Percentiles rank a stretch among this genome's conserved stretches.
phyloP scores from a whole-genome alignment of 2,329 filamentous ascomycete species.

The Xylariaceae sp. region DNA sequence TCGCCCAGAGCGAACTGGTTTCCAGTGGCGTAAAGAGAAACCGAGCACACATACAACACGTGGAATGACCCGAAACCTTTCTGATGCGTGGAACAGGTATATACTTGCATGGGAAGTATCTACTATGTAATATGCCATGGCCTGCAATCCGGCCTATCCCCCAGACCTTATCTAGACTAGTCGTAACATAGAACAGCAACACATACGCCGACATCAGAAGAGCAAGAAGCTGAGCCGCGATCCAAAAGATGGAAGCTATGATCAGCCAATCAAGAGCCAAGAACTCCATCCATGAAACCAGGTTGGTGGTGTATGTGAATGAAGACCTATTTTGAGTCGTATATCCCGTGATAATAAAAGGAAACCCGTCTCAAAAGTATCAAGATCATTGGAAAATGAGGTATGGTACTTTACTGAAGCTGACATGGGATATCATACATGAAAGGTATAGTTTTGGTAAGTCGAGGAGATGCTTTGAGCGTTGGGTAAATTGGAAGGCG shows the following conservation, averaged over 20 bases:
- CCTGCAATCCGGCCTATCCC: constrained; percentile 28
- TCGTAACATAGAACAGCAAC: constrained; percentile 33
- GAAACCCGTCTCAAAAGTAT: constrained; percentile 20
- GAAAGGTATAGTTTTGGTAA: constrained; percentile 16
- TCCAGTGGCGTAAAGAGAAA: background rate
- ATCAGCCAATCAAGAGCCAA: constrained; percentile 28
- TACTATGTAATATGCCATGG: constrained; percentile 37
- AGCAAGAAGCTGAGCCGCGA: constrained; percentile 24
- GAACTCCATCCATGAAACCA: constrained; percentile 38
- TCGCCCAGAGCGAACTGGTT: background rate
- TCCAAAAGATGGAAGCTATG: constrained; percentile 28
- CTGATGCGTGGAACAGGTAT: constrained; percentile 27
- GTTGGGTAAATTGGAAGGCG: constrained; percentile 4
- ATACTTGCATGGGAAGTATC: constrained; percentile 36
- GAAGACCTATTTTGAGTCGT: constrained; percentile 32
- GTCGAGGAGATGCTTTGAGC: constrained; percentile 10
- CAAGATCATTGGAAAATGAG: constrained; percentile 10
- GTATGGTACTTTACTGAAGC: constrained; percentile 22
- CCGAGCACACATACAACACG: constrained; percentile 3
- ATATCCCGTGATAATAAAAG: constrained; percentile 36
- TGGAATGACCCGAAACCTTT: constrained; percentile 4
- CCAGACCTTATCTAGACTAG: constrained; percentile 30
- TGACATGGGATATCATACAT: constrained; percentile 35
- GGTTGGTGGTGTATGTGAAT: constrained; percentile 15
- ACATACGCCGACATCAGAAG: constrained; percentile 32